Conservation (phyloP, 805 yeast species). For the Metahyphopichia silvanorum region DNA sequence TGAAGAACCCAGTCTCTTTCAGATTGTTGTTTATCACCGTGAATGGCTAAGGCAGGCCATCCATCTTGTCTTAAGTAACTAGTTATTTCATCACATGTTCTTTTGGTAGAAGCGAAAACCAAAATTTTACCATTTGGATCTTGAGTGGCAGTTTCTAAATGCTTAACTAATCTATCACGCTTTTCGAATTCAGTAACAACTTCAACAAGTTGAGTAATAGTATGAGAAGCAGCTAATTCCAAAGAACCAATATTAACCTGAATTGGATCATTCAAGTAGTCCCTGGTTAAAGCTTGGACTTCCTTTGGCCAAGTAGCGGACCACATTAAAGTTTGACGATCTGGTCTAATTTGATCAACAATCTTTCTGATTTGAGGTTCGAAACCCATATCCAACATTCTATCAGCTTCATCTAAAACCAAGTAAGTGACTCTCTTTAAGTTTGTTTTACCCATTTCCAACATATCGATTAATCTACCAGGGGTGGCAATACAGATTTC, state of each 20-base stretch:
- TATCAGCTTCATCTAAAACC: constrained; percentile 98
- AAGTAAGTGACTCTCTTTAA: constrained; percentile 94
- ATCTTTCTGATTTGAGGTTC: constrained; percentile 99
- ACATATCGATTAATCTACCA: constrained; percentile 97
- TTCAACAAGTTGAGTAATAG: constrained; percentile 89
- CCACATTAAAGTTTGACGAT: constrained; percentile 99
- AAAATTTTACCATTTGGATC: constrained; percentile 73
- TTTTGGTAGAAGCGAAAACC: constrained; percentile 94
- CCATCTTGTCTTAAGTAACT: constrained; percentile 91
- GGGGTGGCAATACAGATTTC: constrained; percentile 98
- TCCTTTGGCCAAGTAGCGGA: constrained; percentile 99
- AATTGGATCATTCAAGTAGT: constrained; percentile 86
- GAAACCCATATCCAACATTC: constrained; percentile 99
- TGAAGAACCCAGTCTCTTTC: constrained; percentile 98
- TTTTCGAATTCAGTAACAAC: constrained; percentile 90
- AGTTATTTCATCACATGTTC: constrained; percentile 96
- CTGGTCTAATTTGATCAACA: constrained; percentile 97
- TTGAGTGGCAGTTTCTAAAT: constrained; percentile 75
- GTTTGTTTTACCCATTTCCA: constrained; percentile 92
- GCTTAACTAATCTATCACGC: constrained; percentile 83
- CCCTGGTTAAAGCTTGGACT: constrained; percentile 89
- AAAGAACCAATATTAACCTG: constrained; percentile 96
- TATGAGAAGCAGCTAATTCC: constrained; percentile 95
- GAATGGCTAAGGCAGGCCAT: constrained; percentile 98
- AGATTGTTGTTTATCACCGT: constrained; percentile 96